A percentile compares a stretch with the other conserved stretches of the same genome.
Evolutionary conservation across 768 basidiomycete genomes (phyloP).

Genomic region (Myochromella boudieri): DNA sequence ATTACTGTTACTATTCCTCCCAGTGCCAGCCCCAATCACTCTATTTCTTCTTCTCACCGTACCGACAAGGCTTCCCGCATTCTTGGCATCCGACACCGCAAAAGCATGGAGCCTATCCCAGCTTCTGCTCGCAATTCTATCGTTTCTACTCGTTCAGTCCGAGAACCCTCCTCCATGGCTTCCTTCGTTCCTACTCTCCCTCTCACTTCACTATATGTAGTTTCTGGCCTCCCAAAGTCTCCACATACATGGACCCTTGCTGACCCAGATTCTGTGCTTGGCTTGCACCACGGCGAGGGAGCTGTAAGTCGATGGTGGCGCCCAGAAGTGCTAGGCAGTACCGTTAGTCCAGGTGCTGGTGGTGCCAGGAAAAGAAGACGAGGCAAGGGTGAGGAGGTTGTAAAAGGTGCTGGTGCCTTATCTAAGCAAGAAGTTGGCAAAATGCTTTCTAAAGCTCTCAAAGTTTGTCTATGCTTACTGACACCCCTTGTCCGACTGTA

Average conservation of each 20-base stretch:
- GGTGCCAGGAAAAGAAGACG: slow-evolving; percentile 76
- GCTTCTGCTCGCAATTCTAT: slow-evolving; percentile 75
- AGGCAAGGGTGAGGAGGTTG: slow-evolving; percentile 59
- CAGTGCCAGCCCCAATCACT: slow-evolving; percentile 29
- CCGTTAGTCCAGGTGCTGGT: slow-evolving; percentile 81
- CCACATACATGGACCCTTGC: slow-evolving; percentile 90
- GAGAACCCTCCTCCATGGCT: slow-evolving; percentile 53
- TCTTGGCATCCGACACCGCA: slow-evolving; percentile 71
- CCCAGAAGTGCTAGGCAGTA: slow-evolving; percentile 88
- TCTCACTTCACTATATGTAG: slow-evolving; percentile 82
- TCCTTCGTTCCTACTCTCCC: slow-evolving; percentile 72
- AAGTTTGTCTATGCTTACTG: slow-evolving; percentile 46
- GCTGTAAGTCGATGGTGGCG: slow-evolving; percentile 91
- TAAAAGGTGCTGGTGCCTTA: slow-evolving; percentile 79
- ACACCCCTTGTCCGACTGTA: background rate
- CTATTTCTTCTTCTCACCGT: slow-evolving; percentile 38
- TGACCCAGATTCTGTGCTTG: slow-evolving; percentile 79
- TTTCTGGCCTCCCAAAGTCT: slow-evolving; percentile 85
- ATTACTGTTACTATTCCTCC: slow-evolving; percentile 46
- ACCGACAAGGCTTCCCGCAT: slow-evolving; percentile 78
- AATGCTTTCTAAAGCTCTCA: slow-evolving; percentile 89
- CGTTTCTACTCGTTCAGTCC: slow-evolving; percentile 70
- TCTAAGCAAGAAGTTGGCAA: slow-evolving; percentile 86
- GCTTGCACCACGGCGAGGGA: slow-evolving; percentile 79
- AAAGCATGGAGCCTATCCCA: slow-evolving; percentile 84